Evolutionary conservation across 371 early-diverging fungal species (phyloP), one percentile per base, ranked within the genome.

Genomic region (Apophysomyces trapeziformis): DNA sequence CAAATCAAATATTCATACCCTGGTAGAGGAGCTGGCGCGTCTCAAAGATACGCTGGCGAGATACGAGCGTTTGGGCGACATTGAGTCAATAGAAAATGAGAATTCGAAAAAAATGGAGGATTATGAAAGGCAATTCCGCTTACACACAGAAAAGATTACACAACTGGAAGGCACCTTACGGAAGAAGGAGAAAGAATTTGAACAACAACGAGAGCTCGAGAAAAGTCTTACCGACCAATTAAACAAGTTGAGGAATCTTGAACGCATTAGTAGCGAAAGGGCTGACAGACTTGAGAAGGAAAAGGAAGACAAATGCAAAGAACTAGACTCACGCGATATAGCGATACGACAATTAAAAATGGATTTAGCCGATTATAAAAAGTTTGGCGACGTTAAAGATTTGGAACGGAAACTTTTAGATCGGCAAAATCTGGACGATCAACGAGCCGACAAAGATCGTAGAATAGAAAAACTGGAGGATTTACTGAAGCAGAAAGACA

Each of bases 1-100:
- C 36, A 47, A 47, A 16, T 37, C 37, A 36, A 43, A 45, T 37
- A 61, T 61, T 32, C 61, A 61, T 37, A 61, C 61, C 8, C 32
- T 61, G n/a, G 61, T 61, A 14, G 61, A 61, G 12, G 61, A 61
- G 14, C 13, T 61, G 4, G 61, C 39, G 16, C 61, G 37, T 7
- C 46, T 35, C n/a, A 61, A 61, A 16, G 35, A 61, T 8, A 21
- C 46, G 2, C 46, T 61, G 5, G 61, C 61, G 7, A 44, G 61
- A 16, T 61, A 61, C 45, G 44, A 61, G 12, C 43, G 61, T 12
- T 32, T 61, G 26, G 61, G 46, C 35, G 54, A 50, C 21, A 50
- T 50, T 11, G 54, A 50, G 5, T 18, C 54, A 18, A 50, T 50
- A 2, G 54, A 50, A 21, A 18, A 9, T 1, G 54, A 50, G 61